A percentile compares a stretch with the other conserved stretches of the same genome.
These are phyloP conservation scores for Acacia concinna DNA, from an alignment of 331 rosid species.

Conservation along the genomic window DNA sequence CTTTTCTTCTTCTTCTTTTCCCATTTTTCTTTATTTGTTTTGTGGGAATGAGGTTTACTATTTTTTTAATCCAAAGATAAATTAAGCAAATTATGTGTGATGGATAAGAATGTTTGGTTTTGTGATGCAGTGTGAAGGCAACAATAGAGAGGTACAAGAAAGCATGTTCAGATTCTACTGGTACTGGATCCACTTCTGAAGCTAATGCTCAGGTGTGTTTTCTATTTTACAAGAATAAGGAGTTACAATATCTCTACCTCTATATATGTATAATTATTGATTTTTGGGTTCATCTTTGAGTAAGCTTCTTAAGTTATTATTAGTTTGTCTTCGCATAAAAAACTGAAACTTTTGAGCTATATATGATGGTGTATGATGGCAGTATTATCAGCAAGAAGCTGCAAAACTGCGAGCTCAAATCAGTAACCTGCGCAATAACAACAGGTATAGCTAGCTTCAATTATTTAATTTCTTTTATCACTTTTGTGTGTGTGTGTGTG, in stretches of 20 bases:
- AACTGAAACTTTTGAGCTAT: slow-evolving; percentile 11
- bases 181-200: slow-evolving; percentile 78
- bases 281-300: background rate
- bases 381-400: slow-evolving; percentile 93
- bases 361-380: slow-evolving; percentile 22
- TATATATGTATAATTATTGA: background rate
- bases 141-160: slow-evolving; percentile 94
- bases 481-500: too few species aligned
- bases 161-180: slow-evolving; percentile 71
- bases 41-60: too few species aligned
- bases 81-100: too few species aligned
- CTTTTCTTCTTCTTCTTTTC: background rate
- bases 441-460: slow-evolving; percentile 47
- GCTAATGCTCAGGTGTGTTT: slow-evolving; percentile 73
- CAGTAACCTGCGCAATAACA: slow-evolving; percentile 60
- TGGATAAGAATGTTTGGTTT: too few species aligned
- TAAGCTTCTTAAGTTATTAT: background rate
- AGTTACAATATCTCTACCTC: background rate
- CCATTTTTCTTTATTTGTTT: background rate
- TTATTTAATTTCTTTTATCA: background rate
- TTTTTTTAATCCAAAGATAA: too few species aligned
- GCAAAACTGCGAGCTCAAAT: slow-evolving; percentile 71
- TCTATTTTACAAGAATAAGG: background rate
- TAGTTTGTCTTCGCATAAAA: background rate
- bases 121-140: slow-evolving; percentile 83